Evolutionary conservation across 2,329 filamentous ascomycete species (phyloP), one percentile per base, ranked within the genome.

Genomic region (Piedraia hortae): DNA sequence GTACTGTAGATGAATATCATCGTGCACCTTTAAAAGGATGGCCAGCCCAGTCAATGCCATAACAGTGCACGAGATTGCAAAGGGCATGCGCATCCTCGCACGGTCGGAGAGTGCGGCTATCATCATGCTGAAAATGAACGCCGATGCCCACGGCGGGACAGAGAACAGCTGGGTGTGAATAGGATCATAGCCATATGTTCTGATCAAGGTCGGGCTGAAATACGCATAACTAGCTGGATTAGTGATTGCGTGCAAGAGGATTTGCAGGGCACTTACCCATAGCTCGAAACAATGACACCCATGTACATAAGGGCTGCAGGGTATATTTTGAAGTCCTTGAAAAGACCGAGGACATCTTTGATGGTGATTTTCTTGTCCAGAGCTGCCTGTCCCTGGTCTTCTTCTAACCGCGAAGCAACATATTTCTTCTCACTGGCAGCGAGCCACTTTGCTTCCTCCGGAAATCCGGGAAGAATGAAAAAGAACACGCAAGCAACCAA

Each of bases 91-190:
- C 37, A 89, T 77, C 15, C 56, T 56, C 6, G 62, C 31, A 35
- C 53, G 58, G 43, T 91, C 80, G 0, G 73, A 85, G 10, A 64
- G 34, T 22, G 53, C 62, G 0, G 80, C 78, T 3, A 78, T 45
- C 3, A 67, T 12, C 62, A 90, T 75, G 14, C 71, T 67, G 34
- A 85, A 75, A 4, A 40, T 70, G 34, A 88, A 90, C 0, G 77
- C 70, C 1, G 55, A 69, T 3, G 62, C 64, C 63, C 63, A 71
- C 0, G 65, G 55, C 3, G 56, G 56, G 0, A 60, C 56, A 8
- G 46, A 51, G 39, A 58, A 51, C 2, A 60, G 39, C 25, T 60
- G 56, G 0, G 56, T 60, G 29, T 55, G 43, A 28, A 60, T 58
- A 1, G 43, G 37, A n/a, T 45, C 43, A 42, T 59, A 60, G 14